Base-by-base conservation (phyloP, 371 early-diverging fungal genomes). In the Mortierella polycephala region DNA sequence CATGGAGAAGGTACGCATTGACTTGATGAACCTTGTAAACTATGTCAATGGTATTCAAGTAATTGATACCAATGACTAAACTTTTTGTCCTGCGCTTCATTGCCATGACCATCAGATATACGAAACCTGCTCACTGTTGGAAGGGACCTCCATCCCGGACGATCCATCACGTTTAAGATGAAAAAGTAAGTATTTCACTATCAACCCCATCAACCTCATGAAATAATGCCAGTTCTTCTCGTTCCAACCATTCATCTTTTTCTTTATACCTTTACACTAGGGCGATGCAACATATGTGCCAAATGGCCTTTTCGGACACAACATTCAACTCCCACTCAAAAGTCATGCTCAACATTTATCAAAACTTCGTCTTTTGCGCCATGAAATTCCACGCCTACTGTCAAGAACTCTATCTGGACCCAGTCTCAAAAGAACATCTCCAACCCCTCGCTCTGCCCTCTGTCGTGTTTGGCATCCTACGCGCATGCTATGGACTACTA, bases 261-360 rank as follows among this genome's bases (percentile, higher is more conserved):
- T 20, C 20, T 23, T 6, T 47, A 13, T 6, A 49, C 10, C 30
- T 46, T 50, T 50, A 42, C 14, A n/a, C 47, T 65, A 62, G 68
- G 37, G 69, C 55, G 16, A 75, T 62, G 82, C 79, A 67, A 16
- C 50, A 40, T 37, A 71, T 70, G 67, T 86, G 71, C 62, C 62
- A 85, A 86, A 54, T 83, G 83, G 57, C 93, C 20, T 88, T 88
- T 53, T 75, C 92, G 46, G 90, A 92, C 73, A 69, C 85, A 30
- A 55, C 63, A 13, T 74, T 93, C 67, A 94, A 94, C 71, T 83
- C 88, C 9, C 58, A 64, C 40, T 14, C 64, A 8, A 85, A 83
- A 0, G 87, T 94, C 4, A 63, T 87, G 14, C 66, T 89, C 46
- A 95, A 95, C 64, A 67, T 95, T n/a, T 90, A 91, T 72, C 89